Percentiles rank a stretch among this genome's conserved stretches.
phyloP scores from a whole-genome alignment of 805 yeast species.

The Zygotorulaspora florentina region DNA sequence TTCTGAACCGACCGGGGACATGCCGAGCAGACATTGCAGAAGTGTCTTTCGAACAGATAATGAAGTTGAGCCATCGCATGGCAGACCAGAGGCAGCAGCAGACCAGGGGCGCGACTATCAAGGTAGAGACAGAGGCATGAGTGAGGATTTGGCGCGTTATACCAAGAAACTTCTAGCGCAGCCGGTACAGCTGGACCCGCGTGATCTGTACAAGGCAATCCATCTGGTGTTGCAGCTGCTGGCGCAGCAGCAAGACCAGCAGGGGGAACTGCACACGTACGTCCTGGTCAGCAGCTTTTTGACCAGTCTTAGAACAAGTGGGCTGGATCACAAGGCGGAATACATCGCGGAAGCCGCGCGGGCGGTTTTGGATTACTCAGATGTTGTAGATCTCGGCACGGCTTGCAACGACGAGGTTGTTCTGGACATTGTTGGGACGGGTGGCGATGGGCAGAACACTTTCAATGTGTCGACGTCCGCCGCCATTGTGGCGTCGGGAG shows the following conservation, averaged over 20 bases:
- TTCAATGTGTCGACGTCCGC: conserved; percentile 94
- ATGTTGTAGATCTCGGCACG: conserved; percentile 40
- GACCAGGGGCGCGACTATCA: neutral
- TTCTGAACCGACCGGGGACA: too few species aligned
- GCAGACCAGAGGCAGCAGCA: neutral
- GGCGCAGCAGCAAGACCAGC: conserved; percentile 40
- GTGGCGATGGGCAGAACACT: conserved; percentile 97
- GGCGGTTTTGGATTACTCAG: conserved; percentile 64
- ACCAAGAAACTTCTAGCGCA: conserved; percentile 58
- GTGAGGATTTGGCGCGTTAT: conserved; percentile 30
- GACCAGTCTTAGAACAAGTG: conserved; percentile 67
- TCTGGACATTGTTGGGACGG: conserved; percentile 92
- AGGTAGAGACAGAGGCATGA: neutral
- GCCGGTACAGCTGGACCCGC: conserved; percentile 60
- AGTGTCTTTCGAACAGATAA: neutral
- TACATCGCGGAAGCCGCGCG: conserved; percentile 82
- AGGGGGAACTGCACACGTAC: conserved; percentile 23
- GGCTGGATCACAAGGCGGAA: conserved; percentile 75
- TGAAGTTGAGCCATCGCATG: neutral
- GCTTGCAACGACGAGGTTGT: conserved; percentile 6
- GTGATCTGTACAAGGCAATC: conserved; percentile 62
- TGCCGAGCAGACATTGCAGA: too few species aligned
- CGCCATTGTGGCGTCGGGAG: conserved; percentile 92
- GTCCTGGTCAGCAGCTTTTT: conserved; percentile 76
- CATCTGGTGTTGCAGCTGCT: conserved; percentile 54